Evolutionary conservation across 2,329 filamentous ascomycete species (phyloP), one percentile per base, ranked within the genome.

Genomic region (Fusarium newnesense): DNA sequence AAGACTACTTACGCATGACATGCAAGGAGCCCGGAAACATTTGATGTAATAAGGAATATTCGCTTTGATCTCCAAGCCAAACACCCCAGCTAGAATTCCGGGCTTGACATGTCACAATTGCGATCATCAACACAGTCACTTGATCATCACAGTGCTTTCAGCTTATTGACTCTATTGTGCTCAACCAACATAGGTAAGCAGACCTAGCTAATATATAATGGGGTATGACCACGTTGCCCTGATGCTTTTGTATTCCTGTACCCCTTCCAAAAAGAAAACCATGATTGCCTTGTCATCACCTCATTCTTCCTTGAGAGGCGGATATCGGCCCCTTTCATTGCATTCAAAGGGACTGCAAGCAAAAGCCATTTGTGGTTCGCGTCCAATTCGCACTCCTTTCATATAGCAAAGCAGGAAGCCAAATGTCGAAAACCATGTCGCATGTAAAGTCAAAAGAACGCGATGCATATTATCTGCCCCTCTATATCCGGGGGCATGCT

Each of bases 401-500:
- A 43, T 47, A 49, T 40, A 67, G 60, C 46, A 50, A 67, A 42
- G 49, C 24, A 26, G 40, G 50, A 67, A 69, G 52, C 36, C 53
- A 73, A 60, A 42, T 52, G 30, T 43, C 58, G 30, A 53, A 42
- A 54, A 34, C 32, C 34, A 58, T 42, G 60, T 44, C 47, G 53
- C 30, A 60, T 42, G 56, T 52, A 34, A 53, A 44, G 30, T 49
- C 43, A 44, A 36, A 63, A 70, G 47, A 64, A 50, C 40, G 61
- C 46, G 56, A 67, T 57, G 61, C 58, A 73, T 32, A 46, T 66
- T 37, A 43, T 56, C 34, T 56, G 18, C 56, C 66, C 53, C 54
- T 71, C 40, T 57, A 59, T 58, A 26, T 52, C 56, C 43, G 37
- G 49, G 47, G 39, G 47, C 44, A 71, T 68, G 66, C 36, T 72